phyloP scores from a whole-genome alignment of 2,329 filamentous ascomycete species.

The Botryosphaeria dothidea region DNA sequence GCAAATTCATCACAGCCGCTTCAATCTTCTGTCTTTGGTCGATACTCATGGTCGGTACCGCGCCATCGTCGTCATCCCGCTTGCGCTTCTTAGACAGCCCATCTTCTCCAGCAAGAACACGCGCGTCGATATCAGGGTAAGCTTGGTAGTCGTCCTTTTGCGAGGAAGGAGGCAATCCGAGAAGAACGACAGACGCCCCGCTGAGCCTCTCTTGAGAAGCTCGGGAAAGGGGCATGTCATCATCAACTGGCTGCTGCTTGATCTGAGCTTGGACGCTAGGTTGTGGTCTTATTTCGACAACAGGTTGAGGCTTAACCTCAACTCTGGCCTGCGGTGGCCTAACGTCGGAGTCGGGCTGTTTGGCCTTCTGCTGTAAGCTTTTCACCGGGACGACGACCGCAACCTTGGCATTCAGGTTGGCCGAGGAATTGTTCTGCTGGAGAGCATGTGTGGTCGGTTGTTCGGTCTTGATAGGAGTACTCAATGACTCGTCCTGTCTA shows the following conservation, averaged over 20 bases:
- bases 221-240: slow-evolving; percentile 20
- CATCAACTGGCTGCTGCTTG: background rate
- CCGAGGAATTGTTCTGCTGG: background rate
- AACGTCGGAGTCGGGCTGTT: background rate
- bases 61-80: slow-evolving; percentile 54
- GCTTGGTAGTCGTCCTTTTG: slow-evolving; percentile 42
- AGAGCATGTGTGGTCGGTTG: background rate
- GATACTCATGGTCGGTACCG: slow-evolving; percentile 61
- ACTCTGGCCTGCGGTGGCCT: background rate
- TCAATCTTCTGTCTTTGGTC: slow-evolving; percentile 84
- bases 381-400: slow-evolving; percentile 14
- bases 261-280: background rate
- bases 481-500: background rate
- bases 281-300: background rate
- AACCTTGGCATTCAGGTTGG: background rate
- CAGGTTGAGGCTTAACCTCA: background rate
- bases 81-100: slow-evolving; percentile 53
- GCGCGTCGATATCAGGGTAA: slow-evolving; percentile 38
- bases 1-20: slow-evolving; percentile 68
- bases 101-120: slow-evolving; percentile 24
- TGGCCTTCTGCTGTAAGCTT: background rate
- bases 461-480: background rate
- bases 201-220: slow-evolving; percentile 15
- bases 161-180: slow-evolving; percentile 41
- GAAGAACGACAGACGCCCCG: slow-evolving; percentile 50